phyloP scores from a whole-genome alignment of 257 asterid genomes.

The Capsicum rhomboideum region DNA sequence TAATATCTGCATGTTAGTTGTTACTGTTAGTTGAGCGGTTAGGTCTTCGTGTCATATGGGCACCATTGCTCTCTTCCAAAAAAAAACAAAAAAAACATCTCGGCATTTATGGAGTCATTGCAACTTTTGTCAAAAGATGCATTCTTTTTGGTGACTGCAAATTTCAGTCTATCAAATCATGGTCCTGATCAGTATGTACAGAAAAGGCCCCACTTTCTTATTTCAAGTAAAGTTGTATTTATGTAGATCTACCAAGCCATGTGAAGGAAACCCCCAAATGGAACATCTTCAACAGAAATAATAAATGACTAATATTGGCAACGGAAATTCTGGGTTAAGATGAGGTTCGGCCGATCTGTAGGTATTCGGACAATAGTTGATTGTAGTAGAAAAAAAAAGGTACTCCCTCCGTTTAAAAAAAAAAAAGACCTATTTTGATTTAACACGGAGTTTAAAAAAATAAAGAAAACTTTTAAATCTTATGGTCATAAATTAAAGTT shows the following conservation, averaged over 20 bases:
- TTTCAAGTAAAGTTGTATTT: neutral
- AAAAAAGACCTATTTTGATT: too few relatives aligned
- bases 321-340: neutral
- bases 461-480: too few relatives aligned
- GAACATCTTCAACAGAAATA: neutral
- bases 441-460: too few relatives aligned
- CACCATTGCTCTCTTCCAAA: neutral
- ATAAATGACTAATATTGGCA: neutral
- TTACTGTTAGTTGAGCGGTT: constrained; percentile 29
- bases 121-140: constrained; percentile 15
- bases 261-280: constrained; percentile 18
- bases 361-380: too few relatives aligned
- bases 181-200: neutral
- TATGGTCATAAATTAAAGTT: too few relatives aligned
- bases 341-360: neutral
- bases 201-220: neutral
- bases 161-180: neutral
- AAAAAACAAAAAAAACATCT: neutral
- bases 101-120: neutral
- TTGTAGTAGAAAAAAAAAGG: too few relatives aligned
- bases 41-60: neutral
- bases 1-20: constrained; percentile 26
- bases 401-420: too few relatives aligned
- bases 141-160: neutral
- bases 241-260: constrained; percentile 20